A percentile compares a stretch with the other conserved stretches of the same genome.
Evolutionary conservation across 345 rosid genomes (phyloP).

Genomic region (Gossypium mustelinum): DNA sequence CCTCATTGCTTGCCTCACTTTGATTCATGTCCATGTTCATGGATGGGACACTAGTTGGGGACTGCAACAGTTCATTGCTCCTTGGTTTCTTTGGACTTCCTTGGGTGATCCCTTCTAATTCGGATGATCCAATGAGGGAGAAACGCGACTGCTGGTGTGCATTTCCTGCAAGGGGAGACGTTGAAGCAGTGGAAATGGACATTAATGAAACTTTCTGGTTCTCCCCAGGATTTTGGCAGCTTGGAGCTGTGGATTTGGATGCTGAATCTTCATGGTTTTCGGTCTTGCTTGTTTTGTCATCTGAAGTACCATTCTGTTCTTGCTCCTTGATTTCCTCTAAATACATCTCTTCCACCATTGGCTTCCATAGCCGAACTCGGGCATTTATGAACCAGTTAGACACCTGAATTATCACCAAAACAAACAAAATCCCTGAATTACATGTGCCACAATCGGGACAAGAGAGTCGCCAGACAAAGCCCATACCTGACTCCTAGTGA

Average conservation of each 20-base stretch:
- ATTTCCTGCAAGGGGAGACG: conserved; percentile 43
- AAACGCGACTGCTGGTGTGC: conserved; percentile 52
- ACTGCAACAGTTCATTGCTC: conserved; percentile 47
- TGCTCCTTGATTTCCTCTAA: conserved; percentile 78
- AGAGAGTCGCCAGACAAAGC: neutral
- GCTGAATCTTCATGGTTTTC: neutral
- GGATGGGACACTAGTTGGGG: conserved; percentile 37
- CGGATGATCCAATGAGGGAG: conserved; percentile 56
- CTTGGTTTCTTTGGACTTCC: conserved; percentile 79
- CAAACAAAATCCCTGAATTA: neutral
- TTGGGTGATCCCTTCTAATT: conserved; percentile 69
- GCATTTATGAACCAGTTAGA: conserved; percentile 99
- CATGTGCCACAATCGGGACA: neutral
- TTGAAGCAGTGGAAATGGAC: conserved; percentile 42
- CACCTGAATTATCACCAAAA: conserved; percentile 42
- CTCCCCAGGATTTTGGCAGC: conserved; percentile 21
- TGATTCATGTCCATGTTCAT: conserved; percentile 48
- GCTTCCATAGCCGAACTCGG: conserved; percentile 98
- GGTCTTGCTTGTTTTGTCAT: neutral
- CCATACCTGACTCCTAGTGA: conserved; percentile 80
- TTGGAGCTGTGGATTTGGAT: too few species aligned
- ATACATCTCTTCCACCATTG: conserved; percentile 99
- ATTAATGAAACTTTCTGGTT: conserved; percentile 34
- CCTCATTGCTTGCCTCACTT: conserved; percentile 35
- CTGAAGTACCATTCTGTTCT: conserved; percentile 41